Conservation (phyloP, 192 early-diverging fungal species). For the Coemansia javaensis region DNA sequence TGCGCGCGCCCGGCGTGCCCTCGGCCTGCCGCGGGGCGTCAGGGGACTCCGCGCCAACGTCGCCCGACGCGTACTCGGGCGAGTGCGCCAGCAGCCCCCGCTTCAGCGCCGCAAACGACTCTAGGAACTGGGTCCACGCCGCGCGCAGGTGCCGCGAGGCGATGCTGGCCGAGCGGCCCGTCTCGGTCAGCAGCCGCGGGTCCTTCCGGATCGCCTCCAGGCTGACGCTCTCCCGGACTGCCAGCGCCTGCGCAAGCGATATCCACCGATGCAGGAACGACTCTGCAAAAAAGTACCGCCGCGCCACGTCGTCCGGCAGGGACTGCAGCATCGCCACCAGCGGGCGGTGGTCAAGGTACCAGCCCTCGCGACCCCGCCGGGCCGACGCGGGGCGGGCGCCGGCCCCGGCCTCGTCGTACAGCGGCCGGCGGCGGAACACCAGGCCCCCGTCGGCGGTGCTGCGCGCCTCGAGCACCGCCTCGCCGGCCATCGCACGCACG, state of each 20-base stretch:
- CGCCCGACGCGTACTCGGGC: neutral
- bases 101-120: constrained; percentile 27
- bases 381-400: neutral
- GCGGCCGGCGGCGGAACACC: constrained; percentile 10
- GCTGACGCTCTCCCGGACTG: constrained; percentile 19
- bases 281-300: constrained; percentile 46
- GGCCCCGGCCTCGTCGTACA: constrained; percentile 9
- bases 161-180: constrained; percentile 2
- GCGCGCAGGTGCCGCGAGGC: constrained; percentile 18
- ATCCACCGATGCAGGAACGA: constrained; percentile 48
- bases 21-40: neutral
- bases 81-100: constrained; percentile 10
- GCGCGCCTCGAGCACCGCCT: neutral
- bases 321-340: constrained; percentile 33
- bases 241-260: constrained; percentile 36
- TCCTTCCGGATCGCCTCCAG: constrained; percentile 6
- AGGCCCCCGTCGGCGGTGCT: neutral
- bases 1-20: neutral
- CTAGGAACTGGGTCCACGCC: constrained; percentile 31
- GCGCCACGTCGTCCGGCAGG: constrained; percentile 36
- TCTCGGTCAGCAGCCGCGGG: constrained; percentile 1
- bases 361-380: constrained; percentile 10
- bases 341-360: constrained; percentile 37
- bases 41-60: neutral
- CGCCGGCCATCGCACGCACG: neutral